Base-by-base conservation (phyloP, 345 rosid genomes). In the Salix arbutifolia region DNA sequence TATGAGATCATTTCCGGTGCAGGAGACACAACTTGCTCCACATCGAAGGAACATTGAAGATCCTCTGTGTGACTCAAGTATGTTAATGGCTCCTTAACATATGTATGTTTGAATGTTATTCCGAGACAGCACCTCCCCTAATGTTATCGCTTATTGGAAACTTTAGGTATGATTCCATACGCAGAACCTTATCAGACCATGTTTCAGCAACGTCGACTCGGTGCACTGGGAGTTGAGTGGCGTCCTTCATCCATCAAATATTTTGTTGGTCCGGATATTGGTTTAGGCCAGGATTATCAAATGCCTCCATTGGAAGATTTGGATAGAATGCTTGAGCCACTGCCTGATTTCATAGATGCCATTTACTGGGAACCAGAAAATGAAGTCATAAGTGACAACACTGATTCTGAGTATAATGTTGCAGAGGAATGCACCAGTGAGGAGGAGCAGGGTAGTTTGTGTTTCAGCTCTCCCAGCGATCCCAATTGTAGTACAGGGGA, bases 1-100 rank as follows among this genome's bases (percentile, higher is more conserved):
- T 76, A 31, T 73, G 65, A 44, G 46, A 62, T 50, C 53, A 48
- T 28, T 26, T 75, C 13, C 69, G 75, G 67, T 80, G 76, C 76
- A 80, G 83, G 83, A 80, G 65, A 71, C 83, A 1, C 83, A 80
- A 56, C 79, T 80, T 17, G 23, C 65, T 38, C 79, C 83, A 14
- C 44, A 80, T 75, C 72, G 76, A 38, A 80, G 83, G 69, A 80
- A 76, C 62, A 67, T 75, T 40, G 79, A 80, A 67, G 83, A 80
- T 67, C 83, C 69, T 53, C 67, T 80, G 46, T 80, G 83, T 75
- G 83, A 80, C 76, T 80, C 83, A 74, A 75, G 83, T 80, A 80
- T 30, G 82, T 76, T 69, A 53, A 21, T 56, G 65, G 69, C 77
- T 86, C 70, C 73, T 86, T 18, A 33, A 33, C 37, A 33, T n/a